Evolutionary conservation across 192 early-diverging fungal genomes (phyloP), one percentile per base, ranked within the genome.

Genomic region (Geranomyces variabilis): DNA sequence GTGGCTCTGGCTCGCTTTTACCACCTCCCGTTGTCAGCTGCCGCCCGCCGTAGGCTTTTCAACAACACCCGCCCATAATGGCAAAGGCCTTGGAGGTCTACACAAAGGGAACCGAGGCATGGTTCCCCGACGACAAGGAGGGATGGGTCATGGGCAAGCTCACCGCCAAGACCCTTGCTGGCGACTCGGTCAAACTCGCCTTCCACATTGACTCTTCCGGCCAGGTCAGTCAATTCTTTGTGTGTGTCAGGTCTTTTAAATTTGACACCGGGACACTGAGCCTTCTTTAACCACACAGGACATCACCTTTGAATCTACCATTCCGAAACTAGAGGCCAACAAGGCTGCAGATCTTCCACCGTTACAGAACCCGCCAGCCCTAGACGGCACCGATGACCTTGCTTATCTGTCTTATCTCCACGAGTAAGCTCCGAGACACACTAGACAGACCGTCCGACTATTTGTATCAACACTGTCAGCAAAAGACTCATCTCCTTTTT

Each of bases 321-420:
- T 92, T 26, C 80, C 72, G 17, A 88, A 92, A 75, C 80, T 98
- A 7, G 81, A 83, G 41, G 84, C 82, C 57, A 83, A 79, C 70
- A 89, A 89, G 57, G 80, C 82, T 72, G 84, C 82, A 34, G 85
- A 87, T 33, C 81, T 99, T 15, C 97, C 97, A 24, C 94, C 94
- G 30, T 81, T 99, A 57, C 86, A 93, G 78, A 99, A 99, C 73
- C 95, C 97, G 21, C 94, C 94, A 13, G 84, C 90, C 57, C 77
- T 95, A 51, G 70, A 78, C 41, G 74, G 74, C 17, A 92, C 88
- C 46, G 93, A 96, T 76, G 93, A 96, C 75, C 77, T 96, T 80
- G 94, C 93, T n/a, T 91, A 84, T 66, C 82, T 96, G 12, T 91
- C 90, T 66, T 90, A 98, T 76, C 87, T 99, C 47, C 94, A 99